Evolutionary conservation across 305 asterid species (phyloP), one percentile per base, ranked within the genome.

Genomic region (Ajuga reptans): DNA sequence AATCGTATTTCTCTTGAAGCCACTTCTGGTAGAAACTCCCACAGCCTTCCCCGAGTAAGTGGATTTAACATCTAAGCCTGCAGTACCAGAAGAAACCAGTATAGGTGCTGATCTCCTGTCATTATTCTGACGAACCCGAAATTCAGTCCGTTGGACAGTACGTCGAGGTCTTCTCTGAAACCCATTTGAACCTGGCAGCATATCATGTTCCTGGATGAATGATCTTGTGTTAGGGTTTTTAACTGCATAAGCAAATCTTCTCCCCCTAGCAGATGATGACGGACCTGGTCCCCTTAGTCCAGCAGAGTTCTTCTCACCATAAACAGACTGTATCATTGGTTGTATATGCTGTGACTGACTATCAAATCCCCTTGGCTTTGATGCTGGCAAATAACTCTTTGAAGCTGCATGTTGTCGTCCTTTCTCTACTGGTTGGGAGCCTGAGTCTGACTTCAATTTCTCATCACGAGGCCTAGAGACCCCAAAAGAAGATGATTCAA

Each of bases 161-260:
- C 87, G 86, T 64, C 85, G 83, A 66, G 93, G 86, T 78, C 89
- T 84, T 77, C 95, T 87, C 75, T 80, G 93, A 81, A 84, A 83
- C 41, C 83, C 91, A 84, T 75, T 82, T 33, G 84, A 75, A 64
- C 86, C 88, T 67, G 84, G 47, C 17, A 76, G 73, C 59, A 72
- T 67, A 47, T 81, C 91, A 77, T 81, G 72, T 78, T 76, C 73
- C 43, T 74, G 82, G 68, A 71, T 66, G 50, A 67, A 66, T 64
- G 95, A 73, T 75, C 88, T 83, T 11, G 74, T 46, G 77, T 78
- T 71, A 31, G 88, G 49, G 77, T 80, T 83, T 81, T 85, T 89
- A 33, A 89, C 89, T 21, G 92, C 87, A 83, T 91, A 91, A 9
- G 88, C 71, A 75, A 73, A 81, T 78, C 90, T 86, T 75, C 72